phyloP scores from a whole-genome alignment of 192 early-diverging fungal species.

The Globomyces pollinis-pini region DNA sequence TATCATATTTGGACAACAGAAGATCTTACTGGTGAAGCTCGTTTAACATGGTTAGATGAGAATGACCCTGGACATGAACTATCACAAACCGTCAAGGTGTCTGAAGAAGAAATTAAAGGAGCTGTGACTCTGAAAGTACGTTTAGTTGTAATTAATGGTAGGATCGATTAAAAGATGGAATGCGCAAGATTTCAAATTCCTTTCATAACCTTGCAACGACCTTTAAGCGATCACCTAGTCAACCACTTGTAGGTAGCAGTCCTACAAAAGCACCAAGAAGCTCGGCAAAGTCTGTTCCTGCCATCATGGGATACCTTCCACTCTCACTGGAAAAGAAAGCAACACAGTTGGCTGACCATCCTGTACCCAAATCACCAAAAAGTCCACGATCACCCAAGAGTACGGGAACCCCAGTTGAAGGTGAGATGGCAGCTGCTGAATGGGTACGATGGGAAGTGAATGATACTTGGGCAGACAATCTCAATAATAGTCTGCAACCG shows the following conservation, averaged over 20 bases:
- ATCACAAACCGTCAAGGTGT: constrained; percentile 59
- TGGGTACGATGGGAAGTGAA: no score
- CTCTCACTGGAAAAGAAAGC: constrained; percentile 1
- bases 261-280: not conserved
- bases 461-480: no score
- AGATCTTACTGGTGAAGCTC: constrained; percentile 54
- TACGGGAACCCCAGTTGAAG: no score
- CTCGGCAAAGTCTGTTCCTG: not conserved
- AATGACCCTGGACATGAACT: constrained; percentile 65
- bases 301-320: not conserved
- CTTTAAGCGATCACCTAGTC: not conserved
- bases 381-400: no score
- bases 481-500: no score
- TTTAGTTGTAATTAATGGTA: constrained; percentile 3
- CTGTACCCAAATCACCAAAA: no score
- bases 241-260: no score
- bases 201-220: constrained; percentile 23
- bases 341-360: not conserved
- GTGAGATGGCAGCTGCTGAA: no score
- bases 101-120: constrained; percentile 68
- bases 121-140: constrained; percentile 57
- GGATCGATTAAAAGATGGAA: constrained; percentile 15
- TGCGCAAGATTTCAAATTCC: constrained; percentile 31
- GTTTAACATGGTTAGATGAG: constrained; percentile 62
- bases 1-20: constrained; percentile 79